phyloP scores from a whole-genome alignment of 2,329 filamentous ascomycete species.

The Triangularia setosa region DNA sequence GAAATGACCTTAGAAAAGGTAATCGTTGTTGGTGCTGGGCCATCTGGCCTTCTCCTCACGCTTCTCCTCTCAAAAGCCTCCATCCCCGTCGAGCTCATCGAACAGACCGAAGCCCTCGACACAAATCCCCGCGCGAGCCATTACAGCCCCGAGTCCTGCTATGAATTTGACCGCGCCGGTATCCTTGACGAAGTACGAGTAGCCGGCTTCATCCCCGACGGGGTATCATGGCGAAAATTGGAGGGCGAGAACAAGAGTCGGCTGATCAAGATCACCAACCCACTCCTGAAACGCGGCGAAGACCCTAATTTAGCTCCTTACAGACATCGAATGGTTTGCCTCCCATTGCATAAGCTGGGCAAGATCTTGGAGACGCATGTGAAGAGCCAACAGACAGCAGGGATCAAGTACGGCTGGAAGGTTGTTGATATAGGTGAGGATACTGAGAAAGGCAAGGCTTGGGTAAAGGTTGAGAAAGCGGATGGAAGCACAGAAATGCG shows the following conservation, averaged over 20 bases:
- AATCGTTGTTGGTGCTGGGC: conserved; percentile 28
- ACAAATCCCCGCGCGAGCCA: conserved; percentile 31
- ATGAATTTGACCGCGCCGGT: conserved; percentile 29
- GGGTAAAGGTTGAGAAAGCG: conserved; percentile 30
- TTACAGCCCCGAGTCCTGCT: conserved; percentile 28
- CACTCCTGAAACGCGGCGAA: not conserved
- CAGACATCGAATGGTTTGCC: conserved; percentile 36
- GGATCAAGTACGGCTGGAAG: conserved; percentile 38
- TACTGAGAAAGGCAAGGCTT: conserved; percentile 25
- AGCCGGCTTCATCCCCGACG: conserved; percentile 26
- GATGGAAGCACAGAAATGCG: conserved; percentile 23
- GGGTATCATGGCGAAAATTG: conserved; percentile 28
- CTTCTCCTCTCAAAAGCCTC: conserved; percentile 24
- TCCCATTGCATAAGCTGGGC: conserved; percentile 42
- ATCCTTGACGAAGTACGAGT: conserved; percentile 29
- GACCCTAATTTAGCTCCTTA: not conserved
- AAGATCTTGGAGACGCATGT: conserved; percentile 39
- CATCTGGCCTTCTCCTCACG: conserved; percentile 23
- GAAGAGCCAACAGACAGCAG: conserved; percentile 30
- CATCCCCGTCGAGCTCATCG: conserved; percentile 29
- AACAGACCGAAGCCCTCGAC: conserved; percentile 28
- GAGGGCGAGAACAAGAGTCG: conserved; percentile 19
- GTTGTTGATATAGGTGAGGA: conserved; percentile 37
- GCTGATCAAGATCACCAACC: conserved; percentile 18
- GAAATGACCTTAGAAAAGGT: conserved; percentile 22